Base-by-base conservation (phyloP, 176 grass and related monocot genomes). In the Oryza coarctata region DNA sequence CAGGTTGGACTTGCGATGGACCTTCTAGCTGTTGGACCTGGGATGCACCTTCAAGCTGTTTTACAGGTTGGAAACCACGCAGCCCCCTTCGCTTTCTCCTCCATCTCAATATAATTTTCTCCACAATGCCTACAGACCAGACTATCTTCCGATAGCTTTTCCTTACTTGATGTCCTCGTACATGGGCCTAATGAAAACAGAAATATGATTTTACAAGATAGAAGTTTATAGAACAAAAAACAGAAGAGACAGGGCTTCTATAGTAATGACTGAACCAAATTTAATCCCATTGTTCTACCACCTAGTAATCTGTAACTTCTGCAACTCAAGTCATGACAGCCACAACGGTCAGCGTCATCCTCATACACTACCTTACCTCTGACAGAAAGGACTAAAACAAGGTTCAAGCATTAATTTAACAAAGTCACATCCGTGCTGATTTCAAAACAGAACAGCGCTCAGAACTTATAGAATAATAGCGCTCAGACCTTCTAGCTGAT, bases 71-170 rank as follows among this genome's bases (percentile, higher is more conserved):
- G 60, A 88, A 89, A 74, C 85, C 89, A 73, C 91, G 91, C 34
- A 92, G 50, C 18, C 89, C 93, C 80, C 87, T 84, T 85, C 93
- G 74, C 81, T 91, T 98, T 76, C 93, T 92, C 85, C 89, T 96
- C 97, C 97, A 99, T 40, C 93, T 88, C 35, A 99, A 43, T 94
- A 99, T 90, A 71, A 87, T 89, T 91, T 94, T 99, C 83, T 89
- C 89, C 76, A 96, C 89, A 9, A 96, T 99, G n/a, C 87, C 85
- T 13, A 99, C 93, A 41, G 97, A 93, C 97, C 93, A 99, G n/a
- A 92, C 64, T 35, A 99, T 80, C 82, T 93, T 94, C 68, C 80
- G 76, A 81, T 87, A 90, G 45, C 68, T 92, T 91, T 90, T 99
- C 86, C 97, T 92, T 62, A 92, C 93, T 88, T 99, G 91, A 74